Percentiles rank a stretch among this genome's conserved stretches.
Evolutionary conservation across 225 moss, liverwort and hornwort species (phyloP).

Genomic region (Climacium dendroides): DNA sequence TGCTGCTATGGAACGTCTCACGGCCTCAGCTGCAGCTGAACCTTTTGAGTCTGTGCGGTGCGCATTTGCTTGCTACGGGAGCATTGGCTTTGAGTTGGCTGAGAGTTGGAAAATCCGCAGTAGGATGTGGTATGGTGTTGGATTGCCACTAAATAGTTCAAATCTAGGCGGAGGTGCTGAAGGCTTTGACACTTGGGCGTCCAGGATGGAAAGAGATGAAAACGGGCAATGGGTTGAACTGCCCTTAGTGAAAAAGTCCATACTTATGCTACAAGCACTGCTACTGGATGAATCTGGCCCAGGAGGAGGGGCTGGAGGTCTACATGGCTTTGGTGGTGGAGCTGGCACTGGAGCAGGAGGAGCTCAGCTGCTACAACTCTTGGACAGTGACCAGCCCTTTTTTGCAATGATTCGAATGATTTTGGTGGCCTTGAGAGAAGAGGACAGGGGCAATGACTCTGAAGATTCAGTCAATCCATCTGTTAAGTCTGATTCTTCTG

Average conservation of each 20-base stretch:
- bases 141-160: conserved; percentile 47
- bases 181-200: conserved; percentile 63
- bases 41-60: conserved; percentile 95
- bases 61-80: conserved; percentile 91
- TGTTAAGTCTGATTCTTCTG: conserved; percentile 2
- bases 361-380: conserved; percentile 84
- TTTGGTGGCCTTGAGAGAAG: conserved; percentile 75
- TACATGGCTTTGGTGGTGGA: conserved; percentile 91
- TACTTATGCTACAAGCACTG: conserved; percentile 85
- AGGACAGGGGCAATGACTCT: conserved; percentile 39
- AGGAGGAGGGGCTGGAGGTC: conserved; percentile 66
- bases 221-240: conserved; percentile 78
- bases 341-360: conserved; percentile 96
- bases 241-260: conserved; percentile 64
- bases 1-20: conserved; percentile 93
- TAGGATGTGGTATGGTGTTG: conserved; percentile 99
- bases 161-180: conserved; percentile 67
- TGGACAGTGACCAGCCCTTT: conserved; percentile 98
- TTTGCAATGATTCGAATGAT: conserved; percentile 98
- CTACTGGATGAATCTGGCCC: conserved; percentile 94
- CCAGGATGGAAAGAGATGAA: conserved; percentile 66
- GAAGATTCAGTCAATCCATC: conserved; percentile 1
- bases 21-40: conserved; percentile 93
- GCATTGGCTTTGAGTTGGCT: conserved; percentile 72
- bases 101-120: conserved; percentile 91